Evolutionary conservation across 2,329 filamentous ascomycete species (phyloP).

Genomic region (Fusarium hostae): DNA sequence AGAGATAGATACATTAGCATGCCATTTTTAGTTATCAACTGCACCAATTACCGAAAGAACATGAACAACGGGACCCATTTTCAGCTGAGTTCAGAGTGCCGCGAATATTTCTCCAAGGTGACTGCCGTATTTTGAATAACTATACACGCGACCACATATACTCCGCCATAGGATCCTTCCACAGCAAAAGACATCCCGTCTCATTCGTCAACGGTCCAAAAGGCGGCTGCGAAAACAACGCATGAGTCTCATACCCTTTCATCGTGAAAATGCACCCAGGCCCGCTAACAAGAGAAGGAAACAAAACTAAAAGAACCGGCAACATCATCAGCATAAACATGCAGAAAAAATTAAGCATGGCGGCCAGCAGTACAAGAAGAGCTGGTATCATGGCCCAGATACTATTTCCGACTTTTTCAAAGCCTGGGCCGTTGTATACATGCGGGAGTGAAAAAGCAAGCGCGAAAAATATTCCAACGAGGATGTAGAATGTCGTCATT

Average conservation of each 20-base stretch:
- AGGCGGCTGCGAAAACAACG: not conserved
- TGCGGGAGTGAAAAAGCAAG: accelerated
- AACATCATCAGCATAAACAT: not conserved
- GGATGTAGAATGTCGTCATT: not conserved
- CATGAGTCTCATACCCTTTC: not conserved
- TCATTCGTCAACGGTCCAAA: not conserved
- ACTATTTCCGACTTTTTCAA: not conserved
- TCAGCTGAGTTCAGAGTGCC: too few relatives aligned
- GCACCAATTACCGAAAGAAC: too few relatives aligned
- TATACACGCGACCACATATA: slow-evolving; percentile 12
- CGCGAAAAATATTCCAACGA: not conserved
- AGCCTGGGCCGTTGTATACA: not conserved
- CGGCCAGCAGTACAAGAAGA: accelerated
- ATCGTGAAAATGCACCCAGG: not conserved
- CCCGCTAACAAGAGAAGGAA: not conserved
- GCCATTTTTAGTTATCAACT: too few relatives aligned
- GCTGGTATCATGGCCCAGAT: not conserved
- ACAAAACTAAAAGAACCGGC: not conserved
- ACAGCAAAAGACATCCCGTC: slow-evolving; percentile 1
- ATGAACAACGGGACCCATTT: too few relatives aligned
- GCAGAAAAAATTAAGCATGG: not conserved
- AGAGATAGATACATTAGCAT: too few relatives aligned
- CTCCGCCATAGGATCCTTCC: slow-evolving; percentile 18
- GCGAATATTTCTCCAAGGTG: too few relatives aligned
- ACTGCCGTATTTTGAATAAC: too few relatives aligned